Base-by-base conservation (phyloP, 495 filamentous ascomycete species). In the Penicillium coffeae region DNA sequence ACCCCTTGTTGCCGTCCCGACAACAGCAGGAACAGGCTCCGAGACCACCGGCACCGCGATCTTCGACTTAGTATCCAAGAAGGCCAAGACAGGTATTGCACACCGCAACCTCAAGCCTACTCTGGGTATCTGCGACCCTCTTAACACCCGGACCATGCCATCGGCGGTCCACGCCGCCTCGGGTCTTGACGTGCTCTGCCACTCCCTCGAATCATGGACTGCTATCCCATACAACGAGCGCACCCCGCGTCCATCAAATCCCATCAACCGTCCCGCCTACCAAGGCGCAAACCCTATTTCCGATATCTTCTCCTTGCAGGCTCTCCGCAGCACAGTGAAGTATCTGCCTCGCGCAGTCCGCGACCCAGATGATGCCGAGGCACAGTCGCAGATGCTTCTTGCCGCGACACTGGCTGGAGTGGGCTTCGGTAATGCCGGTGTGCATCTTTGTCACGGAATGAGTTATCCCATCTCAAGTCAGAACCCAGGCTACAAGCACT, bases 11-110 rank as follows among this genome's bases (percentile, higher is more conserved):
- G 94, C 93, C 43, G 84, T 98, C 19, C 93, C 94, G 1, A 98
- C 93, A 12, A 98, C 93, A 2, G 90, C 93, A 16, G 93, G 93
- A 38, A 97, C 93, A 1, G 93, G 93, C 19, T 89, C 84, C 39
- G 93, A 98, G 71, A 97, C 94, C 0, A 97, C 93, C 0, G 93
- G 93, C 7, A 98, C 93, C 0, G 93, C 93, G 21, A 98, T 98
- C 64, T 98, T 98, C 69, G 93, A 98, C 60, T 81, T 97, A 0
- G 88, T 91, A 10, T 78, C 82, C 22, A 88, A 87, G 58, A 86
- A 84, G 45, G 88, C 90, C 18, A 98, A 98, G 69, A 98, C 93
- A 0, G 93, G 93, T 34, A 87, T 98, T 52, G 91, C 93, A 3
- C 94, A 96, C 67, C 84, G 93, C 33, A 89, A 88, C 61, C 83